Evolutionary conservation across 805 yeast species (phyloP), one percentile per base, ranked within the genome.

Genomic region (Teunomyces lycoperdinae): DNA sequence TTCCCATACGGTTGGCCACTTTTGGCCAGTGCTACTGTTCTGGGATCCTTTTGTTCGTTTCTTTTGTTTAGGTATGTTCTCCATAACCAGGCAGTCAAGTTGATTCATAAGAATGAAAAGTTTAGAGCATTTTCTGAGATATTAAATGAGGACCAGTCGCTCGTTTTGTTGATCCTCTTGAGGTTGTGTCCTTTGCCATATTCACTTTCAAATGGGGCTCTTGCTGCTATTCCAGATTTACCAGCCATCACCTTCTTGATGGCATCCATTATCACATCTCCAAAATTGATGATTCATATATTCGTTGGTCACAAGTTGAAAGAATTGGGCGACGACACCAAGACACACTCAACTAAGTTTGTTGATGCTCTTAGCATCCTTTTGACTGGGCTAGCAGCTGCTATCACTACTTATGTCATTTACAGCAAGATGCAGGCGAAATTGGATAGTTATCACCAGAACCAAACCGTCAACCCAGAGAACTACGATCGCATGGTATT

Each of bases 121-220:
- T 81, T 94, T 53, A 78, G 83, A 53, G 89, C 96, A 0, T 78
- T 94, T 52, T 77, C 88, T 0, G 81, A 84, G 46, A 86, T 89
- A 4, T 64, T 92, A 50, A 81, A 78, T 55, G 95, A 89, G 49
- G 84, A 85, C 54, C 79, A 83, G 49, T 64, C 73, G 14, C 77
- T 90, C 48, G 63, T 83, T 53, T 66, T 94, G 20, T 66, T 92
- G 45, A 79, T 86, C 45, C 71, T 92, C 60, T 77, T 92, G 27
- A 74, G 97, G 47, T 65, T 92, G 48, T 89, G 97, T 56, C 99
- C 99, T 0, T 77, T 92, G 58, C 98, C 98, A 0, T 94, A 90
- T 62, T 89, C 97, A 2, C 70, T 92, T 29, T 85, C 94, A 0
- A 92, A 92, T 59, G 97, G 97, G 3, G 97, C 96, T 0, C 74